Evolutionary conservation across 805 yeast species (phyloP), one percentile per base, ranked within the genome.

Genomic region (Candida maesae): DNA sequence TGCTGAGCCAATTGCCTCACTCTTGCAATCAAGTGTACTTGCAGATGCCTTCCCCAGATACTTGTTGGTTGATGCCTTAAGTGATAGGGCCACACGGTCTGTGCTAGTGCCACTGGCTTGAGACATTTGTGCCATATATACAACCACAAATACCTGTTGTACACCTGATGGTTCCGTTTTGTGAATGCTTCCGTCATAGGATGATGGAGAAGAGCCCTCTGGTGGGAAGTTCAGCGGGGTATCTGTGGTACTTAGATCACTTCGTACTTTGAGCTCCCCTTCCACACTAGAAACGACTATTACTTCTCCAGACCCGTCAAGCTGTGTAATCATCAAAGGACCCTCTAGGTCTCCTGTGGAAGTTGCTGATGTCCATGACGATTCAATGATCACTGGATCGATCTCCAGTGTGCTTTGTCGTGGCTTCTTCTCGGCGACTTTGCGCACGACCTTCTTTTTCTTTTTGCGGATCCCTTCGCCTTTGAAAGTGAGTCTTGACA

Each of bases 401-500:
- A 42, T 27, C 17, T 40, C 18, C 11, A 14, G 15, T 40, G 40
- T 21, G n/a, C n/a, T n/a, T n/a, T n/a, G 19, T 20, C 47, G 2
- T 39, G 26, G 34, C 24, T 35, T 18, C 27, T 23, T 9, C 24
- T 36, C 9, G n/a, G 12, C 18, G 12, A 7, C 27, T 14, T 27
- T 35, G 18, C 38, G 24, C 18, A 24, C 35, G 13, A 28, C 20
- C 29, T 19, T 28, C 35, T 38, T 52, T 38, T 40, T 42, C 39
- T 40, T 47, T 37, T 52, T 48, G 30, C 47, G 42, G 21, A 26
- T 26, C 4, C 56, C 55, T 36, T 64, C 69, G 23, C 68, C 68
- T 44, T 66, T 66, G 53, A 67, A 67, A 5, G 52, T 41, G 7
- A 66, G 56, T 30, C 60, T 60, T 6, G 66, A 56, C 5, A 63